phyloP scores from a whole-genome alignment of 495 filamentous ascomycete genomes.

The Tirmania nivea region DNA sequence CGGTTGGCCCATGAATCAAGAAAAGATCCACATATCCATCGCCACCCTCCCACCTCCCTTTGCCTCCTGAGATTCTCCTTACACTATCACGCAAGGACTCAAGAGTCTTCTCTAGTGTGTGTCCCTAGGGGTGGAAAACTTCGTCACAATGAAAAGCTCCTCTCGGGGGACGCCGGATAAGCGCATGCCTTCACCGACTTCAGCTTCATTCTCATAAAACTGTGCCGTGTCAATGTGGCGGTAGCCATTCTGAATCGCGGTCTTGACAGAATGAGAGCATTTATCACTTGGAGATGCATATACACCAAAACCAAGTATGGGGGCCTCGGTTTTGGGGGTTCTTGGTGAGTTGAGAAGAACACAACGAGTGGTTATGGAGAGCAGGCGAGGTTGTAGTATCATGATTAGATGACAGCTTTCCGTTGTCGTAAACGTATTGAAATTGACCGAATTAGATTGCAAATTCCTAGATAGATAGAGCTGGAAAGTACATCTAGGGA shows the following conservation, averaged over 20 bases:
- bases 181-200: constrained; percentile 42
- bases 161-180: constrained; percentile 31
- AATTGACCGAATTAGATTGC: too few species aligned
- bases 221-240: constrained; percentile 55
- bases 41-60: constrained; percentile 19
- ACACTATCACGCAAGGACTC: constrained; percentile 37
- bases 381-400: too few species aligned
- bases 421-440: too few species aligned
- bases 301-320: constrained; percentile 50
- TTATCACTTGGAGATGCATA: constrained; percentile 33
- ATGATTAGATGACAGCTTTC: too few species aligned
- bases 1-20: constrained; percentile 41
- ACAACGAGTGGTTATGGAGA: too few species aligned
- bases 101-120: constrained; percentile 36
- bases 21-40: constrained; percentile 50
- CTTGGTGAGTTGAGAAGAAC: not conserved
- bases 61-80: constrained; percentile 27
- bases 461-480: too few species aligned
- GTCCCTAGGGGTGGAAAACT: constrained; percentile 36
- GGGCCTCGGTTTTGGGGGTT: constrained; percentile 36
- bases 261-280: constrained; percentile 34
- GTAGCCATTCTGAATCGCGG: constrained; percentile 42
- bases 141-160: constrained; percentile 45
- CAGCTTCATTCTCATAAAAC: constrained; percentile 43
- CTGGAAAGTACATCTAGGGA: too few species aligned